These are phyloP conservation scores for Agaricus subrufescens DNA, from an alignment of 768 basidiomycete genomes.

Conservation along the genomic window DNA sequence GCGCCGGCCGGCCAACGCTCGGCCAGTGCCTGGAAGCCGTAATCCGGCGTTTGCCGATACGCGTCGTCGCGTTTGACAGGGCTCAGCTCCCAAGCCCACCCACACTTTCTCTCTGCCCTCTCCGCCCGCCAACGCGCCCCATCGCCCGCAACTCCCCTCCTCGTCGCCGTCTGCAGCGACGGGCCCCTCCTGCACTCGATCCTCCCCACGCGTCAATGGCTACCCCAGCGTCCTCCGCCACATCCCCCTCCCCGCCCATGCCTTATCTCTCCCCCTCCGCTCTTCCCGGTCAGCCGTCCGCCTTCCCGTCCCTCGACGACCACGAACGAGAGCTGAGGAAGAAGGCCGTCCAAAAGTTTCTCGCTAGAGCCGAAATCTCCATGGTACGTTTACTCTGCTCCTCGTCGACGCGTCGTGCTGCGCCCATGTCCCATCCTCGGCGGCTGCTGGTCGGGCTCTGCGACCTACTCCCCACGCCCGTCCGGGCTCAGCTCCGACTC, in stretches of 20 bases:
- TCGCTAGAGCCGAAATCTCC: constrained; percentile 74
- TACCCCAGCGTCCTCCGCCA: constrained; percentile 76
- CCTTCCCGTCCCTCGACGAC: constrained; percentile 31
- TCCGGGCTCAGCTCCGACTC: constrained; percentile 9
- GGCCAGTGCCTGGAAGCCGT: constrained; percentile 31
- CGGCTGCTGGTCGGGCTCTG: constrained; percentile 19
- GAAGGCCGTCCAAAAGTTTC: constrained; percentile 68
- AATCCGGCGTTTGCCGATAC: constrained; percentile 47
- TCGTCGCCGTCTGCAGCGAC: constrained; percentile 26
- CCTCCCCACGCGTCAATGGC: constrained; percentile 53
- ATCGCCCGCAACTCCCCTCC: constrained; percentile 23
- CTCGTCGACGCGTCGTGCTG: constrained; percentile 45
- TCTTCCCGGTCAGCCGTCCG: constrained; percentile 31
- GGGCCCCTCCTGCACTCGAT: constrained; percentile 21
- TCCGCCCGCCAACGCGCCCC: constrained; percentile 21
- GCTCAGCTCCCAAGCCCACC: constrained; percentile 25
- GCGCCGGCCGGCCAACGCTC: constrained; percentile 19
- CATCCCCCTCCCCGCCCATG: constrained; percentile 76
- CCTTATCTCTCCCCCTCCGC: constrained; percentile 49
- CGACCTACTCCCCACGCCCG: constrained; percentile 10
- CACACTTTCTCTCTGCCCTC: constrained; percentile 26
- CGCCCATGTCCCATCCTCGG: constrained; percentile 15
- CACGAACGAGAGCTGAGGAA: constrained; percentile 58
- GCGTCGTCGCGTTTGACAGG: constrained; percentile 48
- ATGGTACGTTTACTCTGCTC: constrained; percentile 53